Evolutionary conservation across 208 protist genomes (phyloP).

Genomic region (Trypanosoma theileri): DNA sequence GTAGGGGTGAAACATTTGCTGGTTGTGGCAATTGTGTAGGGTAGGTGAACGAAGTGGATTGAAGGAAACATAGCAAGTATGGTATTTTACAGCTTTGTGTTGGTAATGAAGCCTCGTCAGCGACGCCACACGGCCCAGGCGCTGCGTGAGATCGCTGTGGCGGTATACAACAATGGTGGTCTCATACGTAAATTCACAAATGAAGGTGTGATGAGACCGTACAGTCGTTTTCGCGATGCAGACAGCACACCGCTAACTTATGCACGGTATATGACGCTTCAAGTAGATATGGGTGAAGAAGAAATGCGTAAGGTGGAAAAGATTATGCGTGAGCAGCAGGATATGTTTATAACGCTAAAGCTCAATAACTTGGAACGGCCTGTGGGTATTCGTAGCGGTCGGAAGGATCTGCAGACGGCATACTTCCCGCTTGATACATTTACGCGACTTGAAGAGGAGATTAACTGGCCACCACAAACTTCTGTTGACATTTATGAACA

Average conservation of each 20-base stretch:
- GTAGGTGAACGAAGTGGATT: too few relatives aligned
- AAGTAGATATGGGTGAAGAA: conserved; percentile 86
- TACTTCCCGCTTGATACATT: conserved; percentile 89
- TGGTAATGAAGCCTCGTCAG: conserved; percentile 83
- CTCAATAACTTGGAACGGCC: conserved; percentile 78
- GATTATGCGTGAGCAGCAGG: conserved; percentile 75
- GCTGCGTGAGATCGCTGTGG: conserved; percentile 74
- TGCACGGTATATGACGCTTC: conserved; percentile 81
- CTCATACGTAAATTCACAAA: conserved; percentile 82
- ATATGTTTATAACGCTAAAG: conserved; percentile 76
- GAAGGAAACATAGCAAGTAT: conserved; percentile 30
- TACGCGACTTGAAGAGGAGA: conserved; percentile 83
- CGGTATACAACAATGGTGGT: conserved; percentile 75
- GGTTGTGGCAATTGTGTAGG: too few relatives aligned
- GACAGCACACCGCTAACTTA: conserved; percentile 79
- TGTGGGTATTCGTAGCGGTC: conserved; percentile 32
- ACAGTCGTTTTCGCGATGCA: conserved; percentile 77
- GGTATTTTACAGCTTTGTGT: conserved; percentile 87
- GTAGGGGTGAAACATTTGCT: too few relatives aligned
- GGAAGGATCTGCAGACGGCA: conserved; percentile 48
- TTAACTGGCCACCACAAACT: conserved; percentile 90
- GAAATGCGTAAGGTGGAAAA: conserved; percentile 79
- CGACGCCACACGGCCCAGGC: conserved; percentile 73
- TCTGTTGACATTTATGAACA: conserved; percentile 86
- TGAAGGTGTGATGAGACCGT: conserved; percentile 88